Base-by-base conservation (phyloP, 2,329 filamentous ascomycete genomes). In the Plenodomus lindquistii region DNA sequence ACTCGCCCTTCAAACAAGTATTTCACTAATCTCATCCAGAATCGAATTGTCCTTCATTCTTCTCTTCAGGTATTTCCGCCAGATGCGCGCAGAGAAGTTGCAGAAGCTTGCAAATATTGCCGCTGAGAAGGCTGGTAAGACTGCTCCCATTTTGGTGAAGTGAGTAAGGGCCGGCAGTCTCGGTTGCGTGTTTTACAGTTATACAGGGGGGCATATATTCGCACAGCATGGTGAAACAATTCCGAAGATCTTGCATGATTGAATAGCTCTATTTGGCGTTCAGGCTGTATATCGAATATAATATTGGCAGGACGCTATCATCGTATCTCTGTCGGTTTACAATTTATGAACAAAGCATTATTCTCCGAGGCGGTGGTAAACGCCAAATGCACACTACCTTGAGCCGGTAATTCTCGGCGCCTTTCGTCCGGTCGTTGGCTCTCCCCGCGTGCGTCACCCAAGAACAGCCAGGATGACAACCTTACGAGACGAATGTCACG, bases 1-100 rank as follows among this genome's bases (percentile, higher is more conserved):
- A 11, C 11, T 31, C 11, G 6, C 6, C 15, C 15, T 13, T 4
- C 27, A 15, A 11, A 13, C 27, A 4, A 7, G 4, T 4, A 15
- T 13, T 31, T 63, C 52, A 65, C 51, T 18, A n/a, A 2, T 3
- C n/a, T 15, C 19, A 6, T 27, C 4, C 27, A 91, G 89, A 60
- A 89, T 97, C 74, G 94, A 97, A 72, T 77, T 97, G 15, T 71
- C 91, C 37, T 97, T 97, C 70, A 79, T 97, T 54, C 77, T 96
- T 21, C 81, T 99, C 42, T 86, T 97, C 73, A 84, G 90, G 62
- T 96, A 94, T 63, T 68, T 97, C 44, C 84, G 85, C 59, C 84
- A 85, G 59, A 63, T 95, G 48, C 85, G 84, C 62, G 81, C 85
- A 37, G 80, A 87, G 58, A 86, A 88, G 69, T 76, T 96, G 37